phyloP scores from a whole-genome alignment of 2,329 filamentous ascomycete genomes.

The Arachnopeziza araneosa region DNA sequence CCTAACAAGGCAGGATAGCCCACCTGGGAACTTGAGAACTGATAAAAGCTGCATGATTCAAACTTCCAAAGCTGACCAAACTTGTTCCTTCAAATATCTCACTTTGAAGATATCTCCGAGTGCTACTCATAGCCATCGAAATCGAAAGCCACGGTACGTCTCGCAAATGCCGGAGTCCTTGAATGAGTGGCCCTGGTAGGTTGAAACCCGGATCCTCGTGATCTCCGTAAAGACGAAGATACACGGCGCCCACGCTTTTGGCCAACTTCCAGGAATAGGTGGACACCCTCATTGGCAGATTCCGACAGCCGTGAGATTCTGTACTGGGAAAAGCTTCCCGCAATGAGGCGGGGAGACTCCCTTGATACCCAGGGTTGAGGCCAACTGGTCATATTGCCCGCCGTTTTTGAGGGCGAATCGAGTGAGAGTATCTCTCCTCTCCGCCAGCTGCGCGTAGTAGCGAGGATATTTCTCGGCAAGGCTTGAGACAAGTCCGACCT shows the following conservation, averaged over 20 bases:
- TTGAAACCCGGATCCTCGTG: background rate
- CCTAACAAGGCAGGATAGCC: slow-evolving; percentile 2
- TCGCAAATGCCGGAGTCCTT: background rate
- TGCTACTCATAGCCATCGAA: background rate
- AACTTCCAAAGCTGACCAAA: background rate
- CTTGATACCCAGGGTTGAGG: background rate
- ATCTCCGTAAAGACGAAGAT: background rate
- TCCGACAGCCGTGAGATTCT: background rate
- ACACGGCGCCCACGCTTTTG: background rate
- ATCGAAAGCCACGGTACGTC: background rate
- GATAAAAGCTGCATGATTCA: slow-evolving; percentile 5
- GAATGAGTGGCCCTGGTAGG: background rate
- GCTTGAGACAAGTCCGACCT: slow-evolving; percentile 11
- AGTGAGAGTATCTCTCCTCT: background rate
- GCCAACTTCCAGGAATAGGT: background rate
- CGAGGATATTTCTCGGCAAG: background rate
- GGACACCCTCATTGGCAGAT: background rate
- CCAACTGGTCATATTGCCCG: background rate
- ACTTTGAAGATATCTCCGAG: background rate
- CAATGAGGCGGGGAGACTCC: background rate
- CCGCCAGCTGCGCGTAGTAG: background rate
- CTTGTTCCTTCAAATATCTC: background rate
- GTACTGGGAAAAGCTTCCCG: background rate
- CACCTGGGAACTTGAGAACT: slow-evolving; percentile 8
- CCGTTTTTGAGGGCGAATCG: slow-evolving; percentile 2